Evolutionary conservation across 2,329 filamentous ascomycete species (phyloP).

Genomic region (Diaporthe aspalathi): DNA sequence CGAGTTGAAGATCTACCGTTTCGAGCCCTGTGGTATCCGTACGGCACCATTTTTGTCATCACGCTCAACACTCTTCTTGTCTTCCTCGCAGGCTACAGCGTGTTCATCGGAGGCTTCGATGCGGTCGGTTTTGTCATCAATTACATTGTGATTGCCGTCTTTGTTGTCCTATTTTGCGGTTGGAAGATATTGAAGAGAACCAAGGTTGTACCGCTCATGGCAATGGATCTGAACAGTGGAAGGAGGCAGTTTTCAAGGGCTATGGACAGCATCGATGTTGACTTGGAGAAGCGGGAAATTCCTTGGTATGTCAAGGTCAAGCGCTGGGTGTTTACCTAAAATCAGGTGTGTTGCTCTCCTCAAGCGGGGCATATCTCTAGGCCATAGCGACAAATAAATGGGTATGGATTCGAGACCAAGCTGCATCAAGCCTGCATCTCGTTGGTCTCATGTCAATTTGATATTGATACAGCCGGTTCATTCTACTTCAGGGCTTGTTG

Average conservation of each 20-base stretch:
- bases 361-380: not conserved
- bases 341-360: not conserved
- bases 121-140: conserved; percentile 63
- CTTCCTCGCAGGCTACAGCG: conserved; percentile 65
- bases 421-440: not conserved
- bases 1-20: conserved; percentile 57
- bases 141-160: conserved; percentile 65
- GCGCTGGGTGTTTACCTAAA: conserved; percentile 4
- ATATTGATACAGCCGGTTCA: not conserved
- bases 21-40: conserved; percentile 61
- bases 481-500: too few relatives aligned
- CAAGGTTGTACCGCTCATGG: conserved; percentile 18
- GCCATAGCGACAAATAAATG: not conserved
- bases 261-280: not conserved
- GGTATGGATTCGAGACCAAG: too few relatives aligned
- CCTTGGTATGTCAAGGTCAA: conserved; percentile 32
- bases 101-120: conserved; percentile 61
- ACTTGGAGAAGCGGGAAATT: not conserved
- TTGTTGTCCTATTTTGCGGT: conserved; percentile 56
- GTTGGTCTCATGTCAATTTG: not conserved
- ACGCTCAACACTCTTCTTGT: conserved; percentile 60
- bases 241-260: conserved; percentile 21
- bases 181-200: conserved; percentile 56
- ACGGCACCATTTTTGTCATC: conserved; percentile 61
- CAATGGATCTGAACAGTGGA: conserved; percentile 26